phyloP scores from a whole-genome alignment of 2,329 filamentous ascomycete genomes.

The Fusarium chaquense region DNA sequence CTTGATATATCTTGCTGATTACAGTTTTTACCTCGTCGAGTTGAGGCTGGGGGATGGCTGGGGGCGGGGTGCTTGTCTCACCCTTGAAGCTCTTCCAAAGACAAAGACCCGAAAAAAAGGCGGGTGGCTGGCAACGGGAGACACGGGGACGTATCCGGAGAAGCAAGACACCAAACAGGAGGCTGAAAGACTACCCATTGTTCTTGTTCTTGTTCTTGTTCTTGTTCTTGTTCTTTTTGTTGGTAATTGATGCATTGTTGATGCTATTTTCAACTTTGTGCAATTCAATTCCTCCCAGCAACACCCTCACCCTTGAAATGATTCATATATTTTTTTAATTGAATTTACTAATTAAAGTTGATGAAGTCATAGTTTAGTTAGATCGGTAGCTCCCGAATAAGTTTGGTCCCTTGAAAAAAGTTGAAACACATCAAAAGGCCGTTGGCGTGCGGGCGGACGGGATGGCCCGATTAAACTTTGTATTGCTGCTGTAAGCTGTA shows the following conservation, averaged over 20 bases:
- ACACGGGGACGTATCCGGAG: constrained; percentile 33
- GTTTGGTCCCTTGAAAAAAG: neutral
- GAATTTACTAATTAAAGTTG: neutral
- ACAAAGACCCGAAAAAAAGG: constrained; percentile 31
- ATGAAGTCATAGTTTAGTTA: constrained; percentile 11
- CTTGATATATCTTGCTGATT: constrained; percentile 28
- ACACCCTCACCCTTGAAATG: neutral
- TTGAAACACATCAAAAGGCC: constrained; percentile 1
- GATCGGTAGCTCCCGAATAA: constrained; percentile 23
- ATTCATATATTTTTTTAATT: neutral
- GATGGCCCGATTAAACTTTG: constrained; percentile 45
- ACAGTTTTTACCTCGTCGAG: constrained; percentile 24
- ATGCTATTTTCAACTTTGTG: neutral
- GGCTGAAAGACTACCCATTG: constrained; percentile 16
- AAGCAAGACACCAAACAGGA: constrained; percentile 19
- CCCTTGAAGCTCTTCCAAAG: constrained; percentile 21
- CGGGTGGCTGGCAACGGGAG: constrained; percentile 42
- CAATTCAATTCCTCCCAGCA: too few species aligned
- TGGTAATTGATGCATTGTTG: neutral
- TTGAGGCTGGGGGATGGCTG: constrained; percentile 43
- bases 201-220: too few species aligned
- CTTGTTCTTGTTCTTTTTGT: neutral
- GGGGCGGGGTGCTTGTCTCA: constrained; percentile 38
- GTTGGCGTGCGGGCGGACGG: constrained; percentile 42
- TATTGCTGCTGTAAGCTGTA: constrained; percentile 2